phyloP scores from a whole-genome alignment of 1,284 basidiomycete genomes.

The Pisolithus thermaeus region DNA sequence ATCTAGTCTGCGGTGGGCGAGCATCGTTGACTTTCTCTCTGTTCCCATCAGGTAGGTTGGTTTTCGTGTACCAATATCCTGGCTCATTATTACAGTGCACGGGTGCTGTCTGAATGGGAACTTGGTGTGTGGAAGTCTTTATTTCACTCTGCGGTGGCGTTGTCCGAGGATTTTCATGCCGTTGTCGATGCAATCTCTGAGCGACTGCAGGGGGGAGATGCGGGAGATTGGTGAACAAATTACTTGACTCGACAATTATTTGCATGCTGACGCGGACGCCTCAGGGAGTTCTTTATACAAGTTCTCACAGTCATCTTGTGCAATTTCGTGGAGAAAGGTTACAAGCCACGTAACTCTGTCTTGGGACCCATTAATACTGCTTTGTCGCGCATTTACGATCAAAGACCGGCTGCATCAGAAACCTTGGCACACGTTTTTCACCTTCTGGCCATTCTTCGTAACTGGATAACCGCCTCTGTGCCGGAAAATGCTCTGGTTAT shows the following conservation, averaged over 20 bases:
- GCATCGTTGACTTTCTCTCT: conserved; percentile 37
- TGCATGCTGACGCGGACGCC: conserved; percentile 6
- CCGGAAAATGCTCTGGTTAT: conserved; percentile 24
- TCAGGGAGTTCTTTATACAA: conserved; percentile 16
- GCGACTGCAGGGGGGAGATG: conserved; percentile 16
- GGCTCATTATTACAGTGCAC: conserved; percentile 29
- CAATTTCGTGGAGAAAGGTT: conserved; percentile 4
- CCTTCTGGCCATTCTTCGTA: conserved; percentile 31
- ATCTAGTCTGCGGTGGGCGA: conserved; percentile 28
- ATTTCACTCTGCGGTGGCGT: conserved; percentile 24
- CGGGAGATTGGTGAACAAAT: conserved; percentile 19
- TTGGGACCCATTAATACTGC: conserved; percentile 21
- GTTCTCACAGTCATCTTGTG: conserved; percentile 18
- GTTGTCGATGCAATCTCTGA: conserved; percentile 21
- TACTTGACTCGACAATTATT: background rate
- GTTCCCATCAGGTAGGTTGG: conserved; percentile 40
- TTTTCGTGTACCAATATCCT: background rate
- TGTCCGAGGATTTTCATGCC: conserved; percentile 10
- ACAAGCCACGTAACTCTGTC: conserved; percentile 12
- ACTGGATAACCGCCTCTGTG: conserved; percentile 26
- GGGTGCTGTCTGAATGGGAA: conserved; percentile 37
- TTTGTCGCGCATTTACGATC: conserved; percentile 33
- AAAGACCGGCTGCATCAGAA: conserved; percentile 19
- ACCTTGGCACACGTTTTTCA: conserved; percentile 26
- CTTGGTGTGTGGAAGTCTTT: conserved; percentile 33